phyloP scores from a whole-genome alignment of 768 basidiomycete species.

The Holtermannia corniformis region DNA sequence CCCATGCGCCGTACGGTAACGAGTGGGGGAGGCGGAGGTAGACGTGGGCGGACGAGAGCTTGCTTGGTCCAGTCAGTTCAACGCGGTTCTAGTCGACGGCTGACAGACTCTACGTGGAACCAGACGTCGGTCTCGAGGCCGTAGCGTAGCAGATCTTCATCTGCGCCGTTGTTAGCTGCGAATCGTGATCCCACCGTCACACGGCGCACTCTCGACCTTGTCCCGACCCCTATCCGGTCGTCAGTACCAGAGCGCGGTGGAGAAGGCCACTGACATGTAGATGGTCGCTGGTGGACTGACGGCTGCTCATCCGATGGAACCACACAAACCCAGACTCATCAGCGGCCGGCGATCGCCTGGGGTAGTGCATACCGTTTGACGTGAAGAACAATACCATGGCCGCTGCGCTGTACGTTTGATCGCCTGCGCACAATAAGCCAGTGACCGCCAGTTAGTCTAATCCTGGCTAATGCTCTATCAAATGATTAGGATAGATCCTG shows the following conservation, averaged over 20 bases:
- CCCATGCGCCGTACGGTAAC: slow-evolving; percentile 60
- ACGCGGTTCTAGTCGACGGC: background rate
- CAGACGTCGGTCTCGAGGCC: slow-evolving; percentile 47
- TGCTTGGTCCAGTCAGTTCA: slow-evolving; percentile 5
- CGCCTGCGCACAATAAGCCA: no score
- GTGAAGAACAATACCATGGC: slow-evolving; percentile 59
- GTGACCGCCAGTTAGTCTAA: no score
- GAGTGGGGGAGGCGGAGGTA: slow-evolving; percentile 77
- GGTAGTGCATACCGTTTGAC: slow-evolving; percentile 45
- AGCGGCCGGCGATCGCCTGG: background rate
- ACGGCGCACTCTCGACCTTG: slow-evolving; percentile 79
- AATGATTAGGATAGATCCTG: no score
- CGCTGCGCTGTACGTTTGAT: no score
- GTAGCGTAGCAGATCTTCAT: slow-evolving; percentile 90
- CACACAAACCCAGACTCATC: slow-evolving; percentile 3
- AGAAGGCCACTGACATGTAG: slow-evolving; percentile 58
- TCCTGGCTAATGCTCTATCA: no score
- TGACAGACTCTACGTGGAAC: slow-evolving; percentile 74
- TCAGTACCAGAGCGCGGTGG: background rate
- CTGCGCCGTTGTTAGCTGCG: slow-evolving; percentile 44
- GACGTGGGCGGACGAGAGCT: slow-evolving; percentile 87
- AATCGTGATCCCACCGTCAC: background rate
- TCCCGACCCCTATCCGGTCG: slow-evolving; percentile 53
- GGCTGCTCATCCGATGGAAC: no score
- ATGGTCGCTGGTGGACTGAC: slow-evolving; percentile 57